Evolutionary conservation across 495 filamentous ascomycete species (phyloP), one percentile per base, ranked within the genome.

Genomic region (Neurospora sp.): DNA sequence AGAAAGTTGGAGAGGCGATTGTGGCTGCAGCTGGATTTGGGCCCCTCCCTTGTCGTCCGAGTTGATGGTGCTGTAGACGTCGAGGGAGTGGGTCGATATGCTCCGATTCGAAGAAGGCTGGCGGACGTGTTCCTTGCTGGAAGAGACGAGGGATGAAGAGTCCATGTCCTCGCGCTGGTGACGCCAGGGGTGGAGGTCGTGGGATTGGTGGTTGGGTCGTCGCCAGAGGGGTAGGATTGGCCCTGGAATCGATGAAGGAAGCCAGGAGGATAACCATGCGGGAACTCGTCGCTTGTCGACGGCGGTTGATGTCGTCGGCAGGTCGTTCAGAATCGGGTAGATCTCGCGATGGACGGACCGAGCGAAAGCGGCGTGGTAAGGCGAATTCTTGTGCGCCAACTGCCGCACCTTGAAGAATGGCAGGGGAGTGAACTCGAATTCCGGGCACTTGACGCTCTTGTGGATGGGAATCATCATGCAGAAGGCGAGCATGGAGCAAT

Each of bases 331-430:
- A 18, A 83, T 75, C 7, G 82, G 81, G 16, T 78, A 78, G 68
- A 87, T 77, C 71, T 86, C 84, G 65, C 83, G 81, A 75, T 86
- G 83, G 7, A 84, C 80, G 27, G 80, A 78, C 18, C 83, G 80
- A 4, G 82, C 78, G 72, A 88, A 86, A 16, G 76, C 80, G 14
- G 79, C 78, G 40, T 83, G 79, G 69, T 86, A 81, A 4, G 83
- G 79, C 38, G 82, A 83, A 73, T 84, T 81, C 31, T 76, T 76
- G 74, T 86, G 81, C 8, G 83, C 79, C 65, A 84, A 77, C 76
- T 87, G 86, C 22, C 84, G 82, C 20, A 82, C 79, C 72, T 85
- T 85, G 75, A 87, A 87, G 75, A 87, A 86, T 38, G 76, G 81
- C 31, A 88, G 74, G 3, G 85, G 85, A 16, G 82, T 74, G 48